Base-by-base conservation (phyloP, 305 asterid species). In the Stenogyne calaminthoides region DNA sequence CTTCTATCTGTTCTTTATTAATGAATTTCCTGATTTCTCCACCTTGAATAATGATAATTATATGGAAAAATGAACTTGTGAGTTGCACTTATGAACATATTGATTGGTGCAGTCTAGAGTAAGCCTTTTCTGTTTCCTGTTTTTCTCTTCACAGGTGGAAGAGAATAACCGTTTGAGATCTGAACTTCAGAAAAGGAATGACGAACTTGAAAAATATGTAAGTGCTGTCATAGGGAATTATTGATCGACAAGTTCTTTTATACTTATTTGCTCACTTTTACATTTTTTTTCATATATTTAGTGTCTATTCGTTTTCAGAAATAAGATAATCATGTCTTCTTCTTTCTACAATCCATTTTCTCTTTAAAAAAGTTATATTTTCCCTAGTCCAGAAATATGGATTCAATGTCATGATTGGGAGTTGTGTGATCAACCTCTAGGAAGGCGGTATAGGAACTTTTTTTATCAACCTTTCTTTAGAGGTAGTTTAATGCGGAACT, bases 111-210 rank as follows among this genome's bases (percentile, higher is more conserved):
- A 60, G 76, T 68, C 40, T 58, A n/a, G n/a, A 67, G 7, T 60
- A 39, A n/a, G 71, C 39, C 64, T n/a, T 66, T 60, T 46, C 16
- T 42, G 32, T 67, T 71, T 70, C 58, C 36, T 75, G 71, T 73
- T 67, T 78, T 57, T 40, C 66, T 49, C 36, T 75, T 80, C 25
- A 76, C 85, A 94, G 99, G 96, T 92, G 75, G 99, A 89, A 78
- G 99, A 95, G 88, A 95, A 92, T 75, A 83, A 82, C 61, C 93
- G 89, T 57, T 84, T 92, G 84, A 88, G 91, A 82, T 83, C 85
- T 81, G 99, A 89, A 79, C 96, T 92, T 76, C 86, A 88, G 84
- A 87, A 83, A 76, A 92, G 76, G 80, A 86, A 79, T 66, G 85
- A 82, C 73, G 96, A 95, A 83, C 84, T 95, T 83, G 93, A 81